These are phyloP conservation scores for Monosporascus sp. DNA, from an alignment of 2,329 filamentous ascomycete genomes.

Conservation along the genomic window DNA sequence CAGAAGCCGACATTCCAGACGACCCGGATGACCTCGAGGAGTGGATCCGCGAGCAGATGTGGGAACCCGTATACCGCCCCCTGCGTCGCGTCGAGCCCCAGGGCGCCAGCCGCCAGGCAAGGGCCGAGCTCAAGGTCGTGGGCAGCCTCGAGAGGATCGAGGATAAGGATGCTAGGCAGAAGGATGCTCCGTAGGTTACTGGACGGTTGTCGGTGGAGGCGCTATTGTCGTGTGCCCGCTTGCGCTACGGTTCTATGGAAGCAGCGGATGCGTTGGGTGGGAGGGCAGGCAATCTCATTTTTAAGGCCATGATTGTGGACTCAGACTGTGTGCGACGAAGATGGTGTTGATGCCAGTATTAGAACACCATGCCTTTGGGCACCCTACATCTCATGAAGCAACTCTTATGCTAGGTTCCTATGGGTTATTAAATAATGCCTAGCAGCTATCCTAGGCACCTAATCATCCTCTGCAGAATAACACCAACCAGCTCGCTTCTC, in stretches of 20 bases:
- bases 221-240: background rate
- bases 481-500: no score
- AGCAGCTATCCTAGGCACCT: no score
- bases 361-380: no score
- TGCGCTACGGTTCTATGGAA: background rate
- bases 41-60: slow-evolving; percentile 78
- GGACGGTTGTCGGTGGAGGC: background rate
- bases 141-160: slow-evolving; percentile 29
- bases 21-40: slow-evolving; percentile 52
- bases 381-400: no score
- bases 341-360: no score
- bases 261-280: background rate
- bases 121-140: slow-evolving; percentile 50
- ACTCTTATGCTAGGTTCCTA: no score
- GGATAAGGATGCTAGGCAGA: slow-evolving; percentile 6
- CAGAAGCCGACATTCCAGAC: slow-evolving; percentile 58
- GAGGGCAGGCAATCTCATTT: no score
- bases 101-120: slow-evolving; percentile 52
- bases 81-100: slow-evolving; percentile 51
- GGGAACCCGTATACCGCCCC: slow-evolving; percentile 64
- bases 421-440: no score
- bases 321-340: no score
- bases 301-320: no score
- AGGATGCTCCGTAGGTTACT: background rate
- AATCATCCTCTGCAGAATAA: no score